Evolutionary conservation across 139 green algal genomes (phyloP).

Genomic region (Tetraselmis chui): DNA sequence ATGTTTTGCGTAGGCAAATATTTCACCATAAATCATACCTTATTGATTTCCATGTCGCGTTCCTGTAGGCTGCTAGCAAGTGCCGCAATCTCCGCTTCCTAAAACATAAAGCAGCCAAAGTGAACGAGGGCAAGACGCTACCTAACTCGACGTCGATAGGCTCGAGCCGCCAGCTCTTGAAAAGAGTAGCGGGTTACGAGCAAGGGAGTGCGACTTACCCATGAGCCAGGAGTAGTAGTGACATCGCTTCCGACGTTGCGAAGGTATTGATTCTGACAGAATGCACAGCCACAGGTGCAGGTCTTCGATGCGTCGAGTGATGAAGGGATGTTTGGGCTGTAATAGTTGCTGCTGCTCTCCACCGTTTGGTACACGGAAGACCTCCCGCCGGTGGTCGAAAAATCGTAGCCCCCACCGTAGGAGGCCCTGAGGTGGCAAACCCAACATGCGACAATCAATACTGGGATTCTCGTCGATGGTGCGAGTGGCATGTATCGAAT

Average conservation of each 20-base stretch:
- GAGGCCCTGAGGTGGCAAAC: background rate
- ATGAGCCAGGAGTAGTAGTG: background rate
- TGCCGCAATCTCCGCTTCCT: background rate
- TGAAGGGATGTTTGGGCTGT: background rate
- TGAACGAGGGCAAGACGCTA: background rate
- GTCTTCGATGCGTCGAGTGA: background rate
- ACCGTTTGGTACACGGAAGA: background rate
- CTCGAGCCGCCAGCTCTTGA: background rate
- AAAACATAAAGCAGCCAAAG: background rate
- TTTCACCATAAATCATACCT: background rate
- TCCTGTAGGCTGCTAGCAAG: background rate
- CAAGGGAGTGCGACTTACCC: background rate
- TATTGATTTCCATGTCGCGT: background rate
- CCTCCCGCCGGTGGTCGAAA: background rate
- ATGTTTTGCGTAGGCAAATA: background rate
- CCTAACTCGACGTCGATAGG: background rate
- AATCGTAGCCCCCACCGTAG: background rate
- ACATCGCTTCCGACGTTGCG: background rate
- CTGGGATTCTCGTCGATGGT: too few species aligned
- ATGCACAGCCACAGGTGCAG: background rate
- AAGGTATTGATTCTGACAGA: background rate
- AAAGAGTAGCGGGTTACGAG: too few species aligned
- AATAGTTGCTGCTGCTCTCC: background rate
- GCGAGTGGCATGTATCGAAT: background rate
- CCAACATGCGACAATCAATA: too few species aligned